Base-by-base conservation (phyloP, 2,329 filamentous ascomycete species). In the Sclerotinia trifoliorum region DNA sequence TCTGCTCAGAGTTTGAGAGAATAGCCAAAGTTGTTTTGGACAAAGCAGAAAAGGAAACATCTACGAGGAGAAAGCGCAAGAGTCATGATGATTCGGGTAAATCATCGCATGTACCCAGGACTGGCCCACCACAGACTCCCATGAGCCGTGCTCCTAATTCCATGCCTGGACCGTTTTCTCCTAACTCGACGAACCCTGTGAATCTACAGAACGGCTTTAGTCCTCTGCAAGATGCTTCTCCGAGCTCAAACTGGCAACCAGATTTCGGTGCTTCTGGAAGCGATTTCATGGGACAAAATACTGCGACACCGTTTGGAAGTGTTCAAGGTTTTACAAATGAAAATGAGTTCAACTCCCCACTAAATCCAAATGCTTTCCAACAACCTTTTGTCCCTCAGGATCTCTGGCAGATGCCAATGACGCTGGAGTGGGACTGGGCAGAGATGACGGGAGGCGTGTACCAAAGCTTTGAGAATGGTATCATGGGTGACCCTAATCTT, bases 1-100 rank as follows among this genome's bases (percentile, higher is more conserved):
- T 98, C 1, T 98, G 94, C 78, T 88, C 92, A n/a, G 95, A 99
- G 76, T 99, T 99, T 74, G 94, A 97, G 78, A 88, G 95, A 69
- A 97, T 99, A 72, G 93, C 93, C 48, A 92, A 90, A 76, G 88
- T 93, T 3, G 93, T 97, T 11, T 88, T 98, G 57, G 94, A 98
- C 69, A 96, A 94, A 78, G 87, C 92, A 0, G 94, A 98, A 77
- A 93, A 90, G 75, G 94, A 98, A n/a, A 73, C 69, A 21, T 75
- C 75, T 1, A 74, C 74, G 6, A 87, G 92, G 69, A 88, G 92
- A 68, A 98, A 98, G 82, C 88, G 94, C 70, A 97, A 96, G 84
- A 88, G 85, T 70, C 83, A 87, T 56, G 88, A 90, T 11, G 74
- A 76, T 46, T 72, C 74, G 46, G 54, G 69, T 39, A 74, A 74